Evolutionary conservation across 2,329 filamentous ascomycete species (phyloP), one percentile per base, ranked within the genome.

Genomic region (Phyllosticta paracitricarpa): DNA sequence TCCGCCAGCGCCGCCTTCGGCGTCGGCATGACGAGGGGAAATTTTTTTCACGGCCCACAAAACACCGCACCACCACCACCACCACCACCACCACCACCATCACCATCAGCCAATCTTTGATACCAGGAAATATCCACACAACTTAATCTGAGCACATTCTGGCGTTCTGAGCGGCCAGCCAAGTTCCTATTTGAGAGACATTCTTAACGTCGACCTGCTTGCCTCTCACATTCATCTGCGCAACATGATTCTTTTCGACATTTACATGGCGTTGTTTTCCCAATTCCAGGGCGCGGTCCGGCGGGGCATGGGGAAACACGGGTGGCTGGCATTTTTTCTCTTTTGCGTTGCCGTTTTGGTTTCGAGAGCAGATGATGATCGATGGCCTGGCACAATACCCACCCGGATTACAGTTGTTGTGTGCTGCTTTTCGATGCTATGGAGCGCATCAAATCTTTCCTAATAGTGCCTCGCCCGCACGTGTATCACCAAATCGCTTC

Each of bases 181-280:
- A 40, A 17, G 33, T 17, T 40, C 33, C 33, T 12, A 4, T 40
- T 17, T 40, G 33, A 12, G 33, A 12, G 14, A 40, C 9, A 40
- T 40, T 17, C 33, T 12, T 40, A 40, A 40, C 33, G 9, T 40
- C 33, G 33, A 8, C 33, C 33, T 4, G 9, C 28, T 8, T 12
- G 33, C 33, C 33, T 40, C 33, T 40, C 14, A 30, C 14, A 14
- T 40, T 10, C 14, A 40, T 10, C 14, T 17, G 33, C 33, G 33
- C 33, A 40, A 40, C 57, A 60, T 60, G 51, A 33, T 24, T 35
- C 58, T 51, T 56, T 40, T 60, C 51, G 53, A 60, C 58, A 60
- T 60, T 60, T 60, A 60, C 58, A 60, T 25, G 58, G 58, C 58
- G 58, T 60, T 60, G 6, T 60, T 56, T 56, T 53, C 22, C 58